Base-by-base conservation (phyloP, 495 filamentous ascomycete species). In the Daldinia decipiens region DNA sequence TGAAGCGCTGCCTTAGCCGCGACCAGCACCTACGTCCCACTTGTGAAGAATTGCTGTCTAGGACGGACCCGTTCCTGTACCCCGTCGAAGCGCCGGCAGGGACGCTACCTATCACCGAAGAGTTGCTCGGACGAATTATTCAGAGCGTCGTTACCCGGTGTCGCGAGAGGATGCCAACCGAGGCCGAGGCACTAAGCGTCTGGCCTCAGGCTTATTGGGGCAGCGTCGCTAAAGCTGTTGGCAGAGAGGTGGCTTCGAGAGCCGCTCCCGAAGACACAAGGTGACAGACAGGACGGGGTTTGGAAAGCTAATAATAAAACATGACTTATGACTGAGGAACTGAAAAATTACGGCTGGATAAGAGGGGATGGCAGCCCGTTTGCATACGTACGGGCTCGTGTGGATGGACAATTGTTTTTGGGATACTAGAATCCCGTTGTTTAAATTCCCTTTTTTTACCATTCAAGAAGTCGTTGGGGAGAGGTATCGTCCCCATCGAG, bases 1-100 rank as follows among this genome's bases (percentile, higher is more conserved):
- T 99, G 77, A 89, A 89, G 70, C 83, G 86, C 4, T 98, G 95
- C 75, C 83, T 99, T 5, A 88, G 89, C 72, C 87, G 96, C 34
- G 91, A 97, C 72, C 90, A 91, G 65, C 85, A 86, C 40, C 81
- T 88, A 67, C 86, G 95, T 21, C 94, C 93, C 4, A 94, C 91
- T 0, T 90, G 93, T 52, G 87, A 87, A 11, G 86, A 95, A 67
- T 84, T 99, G 66, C 83, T 99, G 3, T 79, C 84, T 19, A 84
- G 88, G 1, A 81, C 82, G 4, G 94, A 98, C 68, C 87, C 89
- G 1, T 98, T 97, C 77, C 75, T 98, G 56, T 90, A 95, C 72
- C 95, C 95, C 0, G 89, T 81, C 36, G 84, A 87, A 67, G 76
- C 79, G 0, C 78, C 78, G 5, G 87, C 89, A n/a, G 86, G 84